These are phyloP conservation scores for Achlya hypogyna DNA, from an alignment of 352 stramenopile species.

Conservation along the genomic window DNA sequence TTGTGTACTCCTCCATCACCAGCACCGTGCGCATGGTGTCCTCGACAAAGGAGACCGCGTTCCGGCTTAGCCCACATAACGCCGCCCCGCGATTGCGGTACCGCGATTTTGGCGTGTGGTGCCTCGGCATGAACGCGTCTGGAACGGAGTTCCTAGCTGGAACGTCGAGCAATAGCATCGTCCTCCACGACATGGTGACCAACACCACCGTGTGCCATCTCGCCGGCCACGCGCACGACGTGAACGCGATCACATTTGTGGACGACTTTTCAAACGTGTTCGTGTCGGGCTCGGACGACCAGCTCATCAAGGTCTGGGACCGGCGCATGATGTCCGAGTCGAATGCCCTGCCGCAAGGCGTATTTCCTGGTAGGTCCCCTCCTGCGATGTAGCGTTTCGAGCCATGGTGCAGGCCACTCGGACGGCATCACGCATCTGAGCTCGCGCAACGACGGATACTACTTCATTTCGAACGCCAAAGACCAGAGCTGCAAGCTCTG, in stretches of 20 bases:
- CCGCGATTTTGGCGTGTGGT: conserved; percentile 64
- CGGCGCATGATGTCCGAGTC: conserved; percentile 64
- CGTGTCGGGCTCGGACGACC: conserved; percentile 75
- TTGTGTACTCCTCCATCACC: conserved; percentile 76
- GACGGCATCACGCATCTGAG: conserved; percentile 76
- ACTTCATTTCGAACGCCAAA: conserved; percentile 84
- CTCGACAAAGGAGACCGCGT: conserved; percentile 19
- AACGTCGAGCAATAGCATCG: conserved; percentile 59
- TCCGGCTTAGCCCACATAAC: conserved; percentile 21
- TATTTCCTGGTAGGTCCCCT: conserved; percentile 34
- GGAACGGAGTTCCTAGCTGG: conserved; percentile 76
- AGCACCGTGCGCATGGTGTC: conserved; percentile 75
- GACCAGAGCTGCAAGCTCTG: conserved; percentile 79
- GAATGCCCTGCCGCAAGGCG: conserved; percentile 59
- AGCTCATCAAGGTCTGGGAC: conserved; percentile 80
- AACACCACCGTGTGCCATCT: conserved; percentile 56
- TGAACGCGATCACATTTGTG: conserved; percentile 80
- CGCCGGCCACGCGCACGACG: conserved; percentile 59
- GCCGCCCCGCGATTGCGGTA: not conserved
- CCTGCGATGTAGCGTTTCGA: not conserved
- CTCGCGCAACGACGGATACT: conserved; percentile 76
- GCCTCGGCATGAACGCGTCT: conserved; percentile 60
- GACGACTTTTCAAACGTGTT: conserved; percentile 81
- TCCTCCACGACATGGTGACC: conserved; percentile 78
- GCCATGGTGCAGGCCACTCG: conserved; percentile 39